Conservation (phyloP, 306 rosid genomes). For the Cicer chorassanicum region DNA sequence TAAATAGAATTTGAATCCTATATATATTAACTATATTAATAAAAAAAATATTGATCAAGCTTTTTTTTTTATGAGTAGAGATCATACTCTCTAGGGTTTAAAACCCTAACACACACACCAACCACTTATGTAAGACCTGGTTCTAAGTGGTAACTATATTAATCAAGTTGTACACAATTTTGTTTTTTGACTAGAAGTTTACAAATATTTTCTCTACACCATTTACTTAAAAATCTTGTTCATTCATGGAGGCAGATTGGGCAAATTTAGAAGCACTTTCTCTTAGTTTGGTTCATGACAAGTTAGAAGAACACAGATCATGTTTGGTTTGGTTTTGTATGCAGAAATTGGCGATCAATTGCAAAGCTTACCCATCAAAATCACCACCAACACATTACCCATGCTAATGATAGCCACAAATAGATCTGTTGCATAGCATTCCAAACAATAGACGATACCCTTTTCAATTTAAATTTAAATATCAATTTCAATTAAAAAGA, state of each 20-base stretch:
- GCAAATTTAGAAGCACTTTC: background rate
- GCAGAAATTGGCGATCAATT: background rate
- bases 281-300: background rate
- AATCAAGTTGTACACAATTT: too few species aligned
- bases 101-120: too few species aligned
- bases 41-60: too few species aligned
- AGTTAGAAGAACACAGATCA: background rate
- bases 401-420: background rate
- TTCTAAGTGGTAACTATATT: too few species aligned
- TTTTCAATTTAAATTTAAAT: background rate
- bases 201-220: too few species aligned
- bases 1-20: too few species aligned
- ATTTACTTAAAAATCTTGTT: background rate
- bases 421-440: background rate
- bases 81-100: too few species aligned
- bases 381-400: background rate
- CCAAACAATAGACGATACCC: background rate
- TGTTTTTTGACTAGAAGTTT: too few species aligned
- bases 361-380: background rate
- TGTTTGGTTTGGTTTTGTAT: background rate
- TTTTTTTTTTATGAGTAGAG: too few species aligned
- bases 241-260: background rate
- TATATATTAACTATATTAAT: too few species aligned
- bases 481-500: background rate
- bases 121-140: too few species aligned